Evolutionary conservation across 2,329 filamentous ascomycete species (phyloP).

Genomic region (Ploettnerulaceae sp.): DNA sequence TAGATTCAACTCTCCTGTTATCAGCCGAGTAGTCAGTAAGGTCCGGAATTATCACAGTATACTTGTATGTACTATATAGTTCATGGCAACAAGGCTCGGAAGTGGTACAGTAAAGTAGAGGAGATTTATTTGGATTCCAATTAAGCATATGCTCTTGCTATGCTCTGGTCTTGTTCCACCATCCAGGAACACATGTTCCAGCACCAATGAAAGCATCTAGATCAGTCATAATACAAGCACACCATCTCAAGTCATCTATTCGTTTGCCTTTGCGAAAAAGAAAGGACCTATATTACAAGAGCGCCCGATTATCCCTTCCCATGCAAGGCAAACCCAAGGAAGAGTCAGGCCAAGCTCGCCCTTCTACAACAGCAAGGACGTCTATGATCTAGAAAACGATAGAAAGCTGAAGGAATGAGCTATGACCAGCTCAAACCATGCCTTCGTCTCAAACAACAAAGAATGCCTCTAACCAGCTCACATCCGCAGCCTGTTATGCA

Average conservation of each 20-base stretch:
- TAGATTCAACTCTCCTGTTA: too few relatives aligned
- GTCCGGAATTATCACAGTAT: too few relatives aligned
- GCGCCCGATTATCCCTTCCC: constrained; percentile 14
- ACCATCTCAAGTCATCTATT: constrained; percentile 18
- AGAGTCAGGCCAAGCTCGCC: constrained; percentile 10
- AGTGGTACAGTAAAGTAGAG: too few relatives aligned
- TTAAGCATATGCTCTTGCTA: too few relatives aligned
- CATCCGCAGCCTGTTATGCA: constrained; percentile 10
- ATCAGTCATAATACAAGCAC: neutral
- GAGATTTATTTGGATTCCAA: too few relatives aligned
- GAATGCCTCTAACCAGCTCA: constrained; percentile 11
- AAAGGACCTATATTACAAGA: constrained; percentile 26
- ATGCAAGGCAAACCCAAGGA: neutral
- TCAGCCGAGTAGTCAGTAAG: too few relatives aligned
- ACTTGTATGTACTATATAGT: too few relatives aligned
- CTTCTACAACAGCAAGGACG: constrained; percentile 17
- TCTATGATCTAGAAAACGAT: constrained; percentile 27
- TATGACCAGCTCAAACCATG: constrained; percentile 27
- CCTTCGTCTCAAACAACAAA: constrained; percentile 13
- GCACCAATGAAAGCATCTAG: neutral
- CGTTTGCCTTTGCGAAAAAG: constrained; percentile 10
- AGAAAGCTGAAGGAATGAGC: constrained; percentile 9
- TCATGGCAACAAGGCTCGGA: too few relatives aligned
- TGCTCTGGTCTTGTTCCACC: too few relatives aligned
- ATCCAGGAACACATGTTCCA: too few relatives aligned